Evolutionary conservation across 345 rosid species (phyloP).

Genomic region (Melaleuca quinquenervia): DNA sequence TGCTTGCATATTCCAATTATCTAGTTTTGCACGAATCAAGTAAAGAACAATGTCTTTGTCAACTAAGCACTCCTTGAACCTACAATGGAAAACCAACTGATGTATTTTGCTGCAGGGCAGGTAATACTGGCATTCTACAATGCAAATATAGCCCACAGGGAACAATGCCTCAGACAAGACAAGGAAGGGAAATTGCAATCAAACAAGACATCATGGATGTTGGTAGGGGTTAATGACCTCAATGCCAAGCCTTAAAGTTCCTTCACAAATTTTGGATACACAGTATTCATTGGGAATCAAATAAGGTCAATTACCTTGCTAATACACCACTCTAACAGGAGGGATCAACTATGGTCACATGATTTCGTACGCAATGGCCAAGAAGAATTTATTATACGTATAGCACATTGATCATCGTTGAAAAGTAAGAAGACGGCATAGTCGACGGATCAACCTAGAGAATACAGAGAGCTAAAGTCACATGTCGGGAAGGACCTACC

Average conservation of each 20-base stretch:
- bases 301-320: neutral
- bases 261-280: neutral
- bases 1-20: neutral
- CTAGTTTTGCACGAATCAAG: neutral
- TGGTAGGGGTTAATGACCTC: neutral
- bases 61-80: neutral
- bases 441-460: neutral
- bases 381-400: neutral
- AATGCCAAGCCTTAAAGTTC: neutral
- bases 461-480: neutral
- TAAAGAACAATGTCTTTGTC: neutral
- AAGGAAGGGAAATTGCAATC: neutral
- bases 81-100: neutral
- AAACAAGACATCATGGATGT: neutral
- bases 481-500: slow-evolving; percentile 14
- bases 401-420: neutral
- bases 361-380: neutral
- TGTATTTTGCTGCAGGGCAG: neutral
- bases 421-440: neutral
- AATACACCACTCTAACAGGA: neutral
- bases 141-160: neutral
- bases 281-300: neutral
- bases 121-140: neutral
- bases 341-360: neutral
- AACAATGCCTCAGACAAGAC: neutral